These are phyloP conservation scores for Aphanomyces cochlioides DNA, from an alignment of 352 stramenopile species.

Conservation along the genomic window DNA sequence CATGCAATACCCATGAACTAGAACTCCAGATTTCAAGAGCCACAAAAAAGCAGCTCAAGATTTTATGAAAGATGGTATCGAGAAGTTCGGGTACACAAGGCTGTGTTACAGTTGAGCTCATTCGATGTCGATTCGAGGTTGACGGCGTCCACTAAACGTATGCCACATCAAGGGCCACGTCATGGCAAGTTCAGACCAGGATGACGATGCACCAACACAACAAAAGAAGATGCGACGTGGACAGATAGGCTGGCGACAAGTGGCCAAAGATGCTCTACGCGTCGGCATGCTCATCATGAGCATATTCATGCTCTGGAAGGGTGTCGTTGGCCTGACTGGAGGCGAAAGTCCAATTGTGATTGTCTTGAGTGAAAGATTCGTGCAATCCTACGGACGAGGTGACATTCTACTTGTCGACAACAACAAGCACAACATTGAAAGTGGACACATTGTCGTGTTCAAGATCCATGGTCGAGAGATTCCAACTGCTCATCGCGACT, in stretches of 20 bases:
- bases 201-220: constrained; percentile 37
- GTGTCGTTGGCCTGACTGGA: constrained; percentile 96
- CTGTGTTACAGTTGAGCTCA: too few species aligned
- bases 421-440: constrained; percentile 82
- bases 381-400: constrained; percentile 97
- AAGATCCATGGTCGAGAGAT: constrained; percentile 98
- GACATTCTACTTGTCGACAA: constrained; percentile 99
- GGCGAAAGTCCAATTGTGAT: constrained; percentile 97
- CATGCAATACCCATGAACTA: too few species aligned
- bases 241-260: constrained; percentile 97
- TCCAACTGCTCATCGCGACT: constrained; percentile 97
- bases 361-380: constrained; percentile 97
- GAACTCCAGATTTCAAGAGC: too few species aligned
- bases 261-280: constrained; percentile 96
- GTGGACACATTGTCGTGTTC: constrained; percentile 93
- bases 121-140: too few species aligned
- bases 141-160: too few species aligned
- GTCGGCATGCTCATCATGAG: constrained; percentile 98
- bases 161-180: too few species aligned
- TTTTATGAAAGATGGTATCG: too few species aligned
- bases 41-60: too few species aligned
- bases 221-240: constrained; percentile 96
- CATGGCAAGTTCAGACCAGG: too few species aligned
- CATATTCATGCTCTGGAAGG: constrained; percentile 99
- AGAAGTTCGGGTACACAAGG: too few species aligned